These are phyloP conservation scores for Lepidium africanum DNA, from an alignment of 345 rosid genomes.

Conservation along the genomic window DNA sequence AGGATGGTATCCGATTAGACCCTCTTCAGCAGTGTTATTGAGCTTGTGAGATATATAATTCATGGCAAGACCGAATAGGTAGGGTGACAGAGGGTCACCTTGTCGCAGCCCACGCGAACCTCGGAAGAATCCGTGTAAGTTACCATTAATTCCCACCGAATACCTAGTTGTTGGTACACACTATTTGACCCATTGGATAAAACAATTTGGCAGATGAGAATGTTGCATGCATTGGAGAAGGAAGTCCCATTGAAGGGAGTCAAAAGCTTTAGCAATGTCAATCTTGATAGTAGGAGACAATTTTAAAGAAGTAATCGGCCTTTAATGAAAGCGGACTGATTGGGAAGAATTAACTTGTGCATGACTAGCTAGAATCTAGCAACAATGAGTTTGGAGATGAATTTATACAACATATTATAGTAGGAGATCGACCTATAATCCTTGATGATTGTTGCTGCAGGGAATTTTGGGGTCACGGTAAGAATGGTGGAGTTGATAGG, in stretches of 20 bases:
- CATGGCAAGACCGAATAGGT: background rate
- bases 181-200: background rate
- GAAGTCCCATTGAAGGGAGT: background rate
- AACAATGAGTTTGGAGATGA: background rate
- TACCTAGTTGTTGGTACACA: background rate
- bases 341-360: background rate
- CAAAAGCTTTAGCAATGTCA: too few species aligned
- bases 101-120: background rate
- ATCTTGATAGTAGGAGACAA: background rate
- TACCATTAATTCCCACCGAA: background rate
- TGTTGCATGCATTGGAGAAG: background rate
- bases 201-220: background rate
- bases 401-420: background rate
- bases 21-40: background rate
- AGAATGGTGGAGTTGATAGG: background rate
- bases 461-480: background rate
- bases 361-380: background rate
- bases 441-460: background rate
- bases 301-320: background rate
- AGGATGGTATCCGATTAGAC: background rate
- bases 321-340: background rate
- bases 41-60: background rate
- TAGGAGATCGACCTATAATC: background rate
- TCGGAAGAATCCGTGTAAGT: background rate
- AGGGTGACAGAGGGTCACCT: background rate